Percentiles rank a stretch among this genome's conserved stretches.
phyloP scores from a whole-genome alignment of 2,329 filamentous ascomycete genomes.

The Ophiostoma quercus region DNA sequence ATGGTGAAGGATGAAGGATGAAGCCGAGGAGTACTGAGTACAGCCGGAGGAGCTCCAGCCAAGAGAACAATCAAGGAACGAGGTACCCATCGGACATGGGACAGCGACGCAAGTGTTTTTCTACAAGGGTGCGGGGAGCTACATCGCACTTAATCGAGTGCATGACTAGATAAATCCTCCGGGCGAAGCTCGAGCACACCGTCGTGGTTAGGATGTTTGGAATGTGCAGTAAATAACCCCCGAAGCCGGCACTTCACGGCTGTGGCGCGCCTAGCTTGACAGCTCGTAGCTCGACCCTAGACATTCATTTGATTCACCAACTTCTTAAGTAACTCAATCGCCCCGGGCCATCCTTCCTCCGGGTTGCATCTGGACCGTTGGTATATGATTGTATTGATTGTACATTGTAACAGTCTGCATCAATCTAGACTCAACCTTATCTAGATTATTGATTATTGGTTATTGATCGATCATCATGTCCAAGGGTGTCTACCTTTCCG shows the following conservation, averaged over 20 bases:
- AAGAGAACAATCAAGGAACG: background rate
- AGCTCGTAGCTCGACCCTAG: conserved; percentile 2
- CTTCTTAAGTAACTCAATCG: background rate
- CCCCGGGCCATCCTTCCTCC: background rate
- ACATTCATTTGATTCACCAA: background rate
- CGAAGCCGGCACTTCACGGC: conserved; percentile 8
- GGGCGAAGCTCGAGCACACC: background rate
- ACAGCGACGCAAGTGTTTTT: background rate
- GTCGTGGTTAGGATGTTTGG: background rate
- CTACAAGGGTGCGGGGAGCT: conserved; percentile 6
- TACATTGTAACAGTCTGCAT: background rate
- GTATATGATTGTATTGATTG: background rate
- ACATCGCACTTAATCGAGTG: too few species aligned
- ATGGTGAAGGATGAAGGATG: too few species aligned
- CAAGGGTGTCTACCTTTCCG: conserved; percentile 3
- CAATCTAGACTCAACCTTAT: background rate
- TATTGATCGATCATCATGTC: background rate
- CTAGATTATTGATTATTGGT: background rate
- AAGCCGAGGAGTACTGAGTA: too few species aligned
- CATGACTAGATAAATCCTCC: background rate
- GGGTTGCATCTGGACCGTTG: background rate
- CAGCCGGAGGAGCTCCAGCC: background rate
- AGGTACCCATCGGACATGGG: background rate
- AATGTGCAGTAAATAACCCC: background rate
- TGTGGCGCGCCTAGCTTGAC: background rate